These are phyloP conservation scores for Sclerotinia trifoliorum DNA, from an alignment of 2,329 filamentous ascomycete genomes.

Conservation along the genomic window DNA sequence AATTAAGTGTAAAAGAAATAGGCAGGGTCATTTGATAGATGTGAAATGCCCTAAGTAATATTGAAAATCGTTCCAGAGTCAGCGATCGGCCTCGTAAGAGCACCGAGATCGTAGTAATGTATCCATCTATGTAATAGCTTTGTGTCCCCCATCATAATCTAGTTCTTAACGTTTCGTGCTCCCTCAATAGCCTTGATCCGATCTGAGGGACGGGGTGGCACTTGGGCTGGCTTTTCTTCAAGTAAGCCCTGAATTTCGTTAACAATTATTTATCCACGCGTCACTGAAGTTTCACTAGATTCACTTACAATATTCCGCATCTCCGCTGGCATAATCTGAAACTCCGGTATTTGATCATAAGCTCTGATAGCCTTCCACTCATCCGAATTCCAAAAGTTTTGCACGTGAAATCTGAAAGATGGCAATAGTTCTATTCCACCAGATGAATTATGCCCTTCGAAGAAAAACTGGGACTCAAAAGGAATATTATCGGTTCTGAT, in stretches of 20 bases:
- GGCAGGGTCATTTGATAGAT: not conserved
- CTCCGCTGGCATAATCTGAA: not conserved
- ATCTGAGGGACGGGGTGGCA: not conserved
- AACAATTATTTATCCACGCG: not conserved
- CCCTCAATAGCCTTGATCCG: not conserved
- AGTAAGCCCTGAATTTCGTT: not conserved
- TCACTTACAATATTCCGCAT: not conserved
- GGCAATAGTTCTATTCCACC: too few species aligned
- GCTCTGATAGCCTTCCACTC: not conserved
- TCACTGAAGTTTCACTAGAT: too few species aligned
- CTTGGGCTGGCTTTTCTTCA: not conserved
- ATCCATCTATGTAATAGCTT: too few species aligned
- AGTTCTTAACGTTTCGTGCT: not conserved
- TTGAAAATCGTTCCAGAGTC: not conserved
- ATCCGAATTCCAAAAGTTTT: not conserved
- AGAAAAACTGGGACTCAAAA: not conserved
- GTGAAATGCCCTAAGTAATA: not conserved
- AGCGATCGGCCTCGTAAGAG: not conserved
- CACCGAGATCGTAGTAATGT: not conserved
- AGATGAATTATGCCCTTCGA: not conserved
- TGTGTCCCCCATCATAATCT: not conserved
- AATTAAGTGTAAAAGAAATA: not conserved
- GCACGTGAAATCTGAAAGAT: not conserved
- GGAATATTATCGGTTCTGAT: not conserved
- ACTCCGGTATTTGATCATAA: not conserved